Evolutionary conservation across 768 basidiomycete species (phyloP).

Genomic region (Auriscalpium orientale): DNA sequence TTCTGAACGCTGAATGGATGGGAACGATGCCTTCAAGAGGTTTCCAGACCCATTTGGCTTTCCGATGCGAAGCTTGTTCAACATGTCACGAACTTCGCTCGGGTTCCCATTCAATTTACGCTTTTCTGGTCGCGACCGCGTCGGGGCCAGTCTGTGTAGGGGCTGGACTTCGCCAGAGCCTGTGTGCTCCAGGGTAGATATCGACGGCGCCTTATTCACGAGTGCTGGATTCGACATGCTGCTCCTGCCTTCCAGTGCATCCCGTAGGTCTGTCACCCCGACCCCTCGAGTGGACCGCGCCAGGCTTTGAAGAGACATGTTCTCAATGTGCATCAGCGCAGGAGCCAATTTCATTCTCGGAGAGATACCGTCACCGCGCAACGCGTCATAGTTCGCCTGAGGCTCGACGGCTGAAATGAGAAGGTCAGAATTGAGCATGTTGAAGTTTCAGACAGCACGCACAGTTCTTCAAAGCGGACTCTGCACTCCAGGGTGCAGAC

Average conservation of each 20-base stretch:
- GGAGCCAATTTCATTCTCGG: conserved; percentile 78
- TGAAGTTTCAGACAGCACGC: conserved; percentile 22
- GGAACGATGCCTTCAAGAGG: conserved; percentile 69
- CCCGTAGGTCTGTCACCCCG: conserved; percentile 82
- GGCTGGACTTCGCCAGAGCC: conserved; percentile 32
- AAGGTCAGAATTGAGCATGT: neutral
- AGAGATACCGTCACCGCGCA: conserved; percentile 61
- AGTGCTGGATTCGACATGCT: conserved; percentile 76
- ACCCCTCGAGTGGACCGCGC: conserved; percentile 72
- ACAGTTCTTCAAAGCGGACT: conserved; percentile 73
- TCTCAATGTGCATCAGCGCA: conserved; percentile 85
- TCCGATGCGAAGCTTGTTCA: conserved; percentile 78
- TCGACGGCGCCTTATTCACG: conserved; percentile 52
- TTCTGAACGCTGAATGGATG: conserved; percentile 40
- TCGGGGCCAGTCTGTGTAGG: conserved; percentile 40
- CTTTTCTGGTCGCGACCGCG: conserved; percentile 47
- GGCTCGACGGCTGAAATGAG: conserved; percentile 44
- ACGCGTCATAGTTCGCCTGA: conserved; percentile 43
- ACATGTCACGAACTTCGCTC: conserved; percentile 72
- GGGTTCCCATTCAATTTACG: conserved; percentile 42
- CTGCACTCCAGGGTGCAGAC: conserved; percentile 53
- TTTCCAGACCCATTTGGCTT: conserved; percentile 47
- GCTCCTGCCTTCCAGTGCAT: conserved; percentile 80
- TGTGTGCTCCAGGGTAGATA: conserved; percentile 70
- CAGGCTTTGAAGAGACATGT: conserved; percentile 80